Conservation (phyloP, 352 stramenopile genomes). For the Phytophthora lateralis region DNA sequence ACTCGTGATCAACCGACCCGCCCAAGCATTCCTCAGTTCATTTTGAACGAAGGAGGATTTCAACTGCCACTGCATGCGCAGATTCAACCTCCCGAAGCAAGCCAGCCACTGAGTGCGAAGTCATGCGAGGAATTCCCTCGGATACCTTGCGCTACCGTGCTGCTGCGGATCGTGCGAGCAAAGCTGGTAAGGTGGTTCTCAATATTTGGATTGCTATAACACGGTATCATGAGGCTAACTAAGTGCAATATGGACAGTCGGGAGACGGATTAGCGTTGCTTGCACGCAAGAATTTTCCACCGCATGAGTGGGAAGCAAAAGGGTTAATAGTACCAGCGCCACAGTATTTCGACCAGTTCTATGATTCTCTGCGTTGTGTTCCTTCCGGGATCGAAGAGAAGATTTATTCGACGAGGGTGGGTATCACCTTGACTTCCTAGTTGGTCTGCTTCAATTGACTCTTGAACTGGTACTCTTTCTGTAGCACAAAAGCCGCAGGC, state of each 20-base stretch:
- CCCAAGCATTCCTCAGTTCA: slow-evolving; percentile 55
- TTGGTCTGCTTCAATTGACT: not conserved
- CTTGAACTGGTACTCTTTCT: not conserved
- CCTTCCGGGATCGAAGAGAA: slow-evolving; percentile 62
- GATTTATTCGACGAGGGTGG: slow-evolving; percentile 61
- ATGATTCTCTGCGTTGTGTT: slow-evolving; percentile 55
- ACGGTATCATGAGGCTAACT: not conserved
- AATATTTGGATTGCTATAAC: not conserved
- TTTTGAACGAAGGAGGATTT: slow-evolving; percentile 72
- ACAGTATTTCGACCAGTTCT: slow-evolving; percentile 49
- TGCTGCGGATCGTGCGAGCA: slow-evolving; percentile 68
- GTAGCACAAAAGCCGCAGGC: slow-evolving; percentile 29
- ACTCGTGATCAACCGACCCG: slow-evolving; percentile 56
- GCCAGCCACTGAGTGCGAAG: slow-evolving; percentile 40
- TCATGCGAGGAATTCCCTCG: slow-evolving; percentile 44
- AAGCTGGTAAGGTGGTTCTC: slow-evolving; percentile 40
- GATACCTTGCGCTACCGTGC: slow-evolving; percentile 80
- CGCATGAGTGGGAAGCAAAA: slow-evolving; percentile 55
- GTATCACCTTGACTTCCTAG: not conserved
- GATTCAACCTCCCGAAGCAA: slow-evolving; percentile 39
- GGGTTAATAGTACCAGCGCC: slow-evolving; percentile 53
- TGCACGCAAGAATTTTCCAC: slow-evolving; percentile 50
- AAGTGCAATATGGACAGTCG: slow-evolving; percentile 14
- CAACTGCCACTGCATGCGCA: slow-evolving; percentile 78
- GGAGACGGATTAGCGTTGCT: slow-evolving; percentile 65